A percentile compares a stretch with the other conserved stretches of the same genome.
These are phyloP conservation scores for Aspergillus sclerotiicarbonarius DNA, from an alignment of 495 filamentous ascomycete genomes.

Conservation along the genomic window DNA sequence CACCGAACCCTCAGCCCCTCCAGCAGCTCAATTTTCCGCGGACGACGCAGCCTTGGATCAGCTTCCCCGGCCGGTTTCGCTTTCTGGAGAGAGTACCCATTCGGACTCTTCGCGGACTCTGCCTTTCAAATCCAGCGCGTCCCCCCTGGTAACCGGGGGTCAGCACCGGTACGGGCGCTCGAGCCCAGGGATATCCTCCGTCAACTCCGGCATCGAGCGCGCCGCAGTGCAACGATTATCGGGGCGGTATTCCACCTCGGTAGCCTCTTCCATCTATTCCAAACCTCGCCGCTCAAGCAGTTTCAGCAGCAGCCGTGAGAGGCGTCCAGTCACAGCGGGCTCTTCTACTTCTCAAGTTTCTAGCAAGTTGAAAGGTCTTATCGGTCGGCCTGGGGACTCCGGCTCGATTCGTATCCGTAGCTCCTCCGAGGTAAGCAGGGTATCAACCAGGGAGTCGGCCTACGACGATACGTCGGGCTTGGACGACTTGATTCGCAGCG, in stretches of 20 bases:
- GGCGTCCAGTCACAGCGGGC: slow-evolving; percentile 53
- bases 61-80: slow-evolving; percentile 22
- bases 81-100: slow-evolving; percentile 37
- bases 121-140: slow-evolving; percentile 25
- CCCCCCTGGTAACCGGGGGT: slow-evolving; percentile 22
- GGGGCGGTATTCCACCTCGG: slow-evolving; percentile 32
- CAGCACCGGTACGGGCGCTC: slow-evolving; percentile 24
- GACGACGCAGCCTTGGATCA: slow-evolving; percentile 12
- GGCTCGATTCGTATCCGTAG: slow-evolving; percentile 39
- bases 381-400: slow-evolving; percentile 22
- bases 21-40: slow-evolving; percentile 6
- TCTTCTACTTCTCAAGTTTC: slow-evolving; percentile 54
- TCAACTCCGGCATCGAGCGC: slow-evolving; percentile 35
- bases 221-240: slow-evolving; percentile 52
- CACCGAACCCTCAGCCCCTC: slow-evolving; percentile 16
- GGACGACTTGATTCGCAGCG: slow-evolving; percentile 85
- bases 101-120: slow-evolving; percentile 32
- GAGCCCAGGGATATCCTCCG: slow-evolving; percentile 14
- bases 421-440: slow-evolving; percentile 49
- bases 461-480: slow-evolving; percentile 59
- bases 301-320: slow-evolving; percentile 47
- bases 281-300: slow-evolving; percentile 40
- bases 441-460: slow-evolving; percentile 36
- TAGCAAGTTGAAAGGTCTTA: slow-evolving; percentile 52
- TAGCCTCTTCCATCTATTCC: slow-evolving; percentile 27